Evolutionary conservation across 2,329 filamentous ascomycete genomes (phyloP).

Genomic region (Neoscytalidium dimidiatum): DNA sequence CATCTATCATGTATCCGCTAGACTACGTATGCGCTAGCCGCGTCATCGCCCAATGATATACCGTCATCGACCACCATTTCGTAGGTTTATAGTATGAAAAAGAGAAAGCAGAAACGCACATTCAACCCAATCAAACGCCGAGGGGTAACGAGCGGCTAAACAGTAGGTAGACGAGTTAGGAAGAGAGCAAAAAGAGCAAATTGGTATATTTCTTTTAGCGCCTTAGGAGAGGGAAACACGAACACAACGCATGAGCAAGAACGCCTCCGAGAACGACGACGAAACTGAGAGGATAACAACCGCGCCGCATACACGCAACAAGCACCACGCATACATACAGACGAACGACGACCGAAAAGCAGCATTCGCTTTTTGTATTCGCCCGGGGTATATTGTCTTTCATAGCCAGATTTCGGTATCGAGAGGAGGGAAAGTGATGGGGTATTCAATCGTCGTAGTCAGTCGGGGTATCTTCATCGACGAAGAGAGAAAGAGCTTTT

Average conservation of each 20-base stretch:
- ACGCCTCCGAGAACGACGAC: conserved; percentile 15
- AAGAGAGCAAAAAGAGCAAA: conserved; percentile 32
- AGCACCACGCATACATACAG: conserved; percentile 20
- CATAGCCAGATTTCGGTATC: conserved; percentile 21
- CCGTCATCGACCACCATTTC: conserved; percentile 14
- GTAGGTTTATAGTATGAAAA: conserved; percentile 1
- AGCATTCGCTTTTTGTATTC: conserved; percentile 21
- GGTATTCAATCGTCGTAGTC: conserved; percentile 20
- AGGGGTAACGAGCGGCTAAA: conserved; percentile 11
- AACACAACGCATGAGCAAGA: conserved; percentile 8
- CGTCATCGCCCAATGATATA: background rate
- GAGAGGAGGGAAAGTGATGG: conserved; percentile 12
- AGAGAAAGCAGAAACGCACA: background rate
- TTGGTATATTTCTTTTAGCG: conserved; percentile 47
- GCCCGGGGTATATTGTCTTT: conserved; percentile 22
- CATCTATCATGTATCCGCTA: conserved; percentile 17
- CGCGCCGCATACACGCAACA: conserved; percentile 20
- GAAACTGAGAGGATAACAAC: conserved; percentile 25
- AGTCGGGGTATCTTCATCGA: conserved; percentile 21
- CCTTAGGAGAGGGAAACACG: conserved; percentile 26
- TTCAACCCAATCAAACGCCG: background rate
- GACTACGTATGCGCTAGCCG: conserved; percentile 16
- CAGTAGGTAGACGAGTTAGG: background rate
- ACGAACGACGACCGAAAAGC: conserved; percentile 20
- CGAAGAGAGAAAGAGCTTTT: conserved; percentile 31